Base-by-base conservation (phyloP, 2,329 filamentous ascomycete species). In the Penicillium oxalicum region DNA sequence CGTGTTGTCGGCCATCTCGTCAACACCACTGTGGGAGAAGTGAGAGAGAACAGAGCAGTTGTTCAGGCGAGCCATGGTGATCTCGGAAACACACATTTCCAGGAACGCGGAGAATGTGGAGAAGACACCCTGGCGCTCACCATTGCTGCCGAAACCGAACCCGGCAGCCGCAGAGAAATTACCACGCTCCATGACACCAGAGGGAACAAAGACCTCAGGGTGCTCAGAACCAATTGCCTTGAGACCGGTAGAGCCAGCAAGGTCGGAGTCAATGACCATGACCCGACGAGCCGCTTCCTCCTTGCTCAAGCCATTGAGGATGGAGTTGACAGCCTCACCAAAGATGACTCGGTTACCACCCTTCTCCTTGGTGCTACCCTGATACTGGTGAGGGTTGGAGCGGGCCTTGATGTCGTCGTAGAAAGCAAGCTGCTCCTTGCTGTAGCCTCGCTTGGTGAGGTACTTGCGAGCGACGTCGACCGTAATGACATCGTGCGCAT, bases 1-100 rank as follows among this genome's bases (percentile, higher is more conserved):
- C 1, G 68, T 71, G 52, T 70, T 71, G 47, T 70, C 68, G 11
- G 68, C 68, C 59, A 70, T 71, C 51, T 70, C 68, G 36, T 70
- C 68, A 2, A 71, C 65, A 32, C 68, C 68, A 7, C 63, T 67
- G 55, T 71, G 68, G 1, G 67, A 70, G 52, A 71, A 70, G 51
- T 71, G 68, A 0, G 64, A 70, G 4, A 71, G 55, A 11, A 71
- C 68, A 43, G 61, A 66, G 39, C 65, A 68, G 44, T 56, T 52
- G 55, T 71, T 70, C 51, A 71, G 44, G 12, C 68, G 62, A 3
- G 68, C 68, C 68, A 71, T 70, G 34, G 67, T 71, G 45, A 70
- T 66, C 49, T 71, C 68, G 0, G 67, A 70, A 34, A 70, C 61
- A 47, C 62, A 64, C 68, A 71, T 71, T 49, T 71, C 68, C 33